Conservation (phyloP, 2,329 filamentous ascomycete species). For the Aspergillus luchuensis region DNA sequence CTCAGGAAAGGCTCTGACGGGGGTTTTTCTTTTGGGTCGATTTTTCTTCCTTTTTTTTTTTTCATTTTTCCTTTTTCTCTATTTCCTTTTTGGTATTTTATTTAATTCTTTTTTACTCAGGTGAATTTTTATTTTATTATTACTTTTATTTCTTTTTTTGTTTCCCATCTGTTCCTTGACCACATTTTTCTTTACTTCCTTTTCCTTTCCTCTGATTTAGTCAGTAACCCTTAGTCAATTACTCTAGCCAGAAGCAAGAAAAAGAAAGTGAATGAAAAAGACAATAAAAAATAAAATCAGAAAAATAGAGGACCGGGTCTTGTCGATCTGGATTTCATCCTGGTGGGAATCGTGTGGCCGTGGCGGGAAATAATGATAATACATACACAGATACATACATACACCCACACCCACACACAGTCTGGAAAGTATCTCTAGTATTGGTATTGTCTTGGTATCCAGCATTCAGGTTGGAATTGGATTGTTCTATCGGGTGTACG, state of each 20-base stretch:
- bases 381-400: too few relatives aligned
- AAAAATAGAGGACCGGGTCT: slow-evolving; percentile 4
- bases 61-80: not conserved
- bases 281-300: too few relatives aligned
- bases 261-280: too few relatives aligned
- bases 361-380: slow-evolving; percentile 6
- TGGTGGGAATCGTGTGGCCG: slow-evolving; percentile 15
- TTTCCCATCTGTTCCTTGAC: not conserved
- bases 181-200: slow-evolving; percentile 1
- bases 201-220: not conserved
- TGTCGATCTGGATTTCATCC: slow-evolving; percentile 19
- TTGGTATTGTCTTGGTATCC: not conserved
- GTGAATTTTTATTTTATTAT: not conserved
- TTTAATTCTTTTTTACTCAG: not conserved
- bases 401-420: not conserved
- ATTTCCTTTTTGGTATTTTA: not conserved
- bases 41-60: not conserved
- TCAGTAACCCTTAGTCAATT: too few relatives aligned
- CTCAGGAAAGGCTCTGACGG: slow-evolving; percentile 7
- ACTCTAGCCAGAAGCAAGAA: too few relatives aligned
- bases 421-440: not conserved
- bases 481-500: slow-evolving; percentile 7
- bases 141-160: not conserved
- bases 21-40: too few relatives aligned
- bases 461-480: not conserved